These are phyloP conservation scores for Diplodia mutila DNA, from an alignment of 2,329 filamentous ascomycete genomes.

Conservation along the genomic window DNA sequence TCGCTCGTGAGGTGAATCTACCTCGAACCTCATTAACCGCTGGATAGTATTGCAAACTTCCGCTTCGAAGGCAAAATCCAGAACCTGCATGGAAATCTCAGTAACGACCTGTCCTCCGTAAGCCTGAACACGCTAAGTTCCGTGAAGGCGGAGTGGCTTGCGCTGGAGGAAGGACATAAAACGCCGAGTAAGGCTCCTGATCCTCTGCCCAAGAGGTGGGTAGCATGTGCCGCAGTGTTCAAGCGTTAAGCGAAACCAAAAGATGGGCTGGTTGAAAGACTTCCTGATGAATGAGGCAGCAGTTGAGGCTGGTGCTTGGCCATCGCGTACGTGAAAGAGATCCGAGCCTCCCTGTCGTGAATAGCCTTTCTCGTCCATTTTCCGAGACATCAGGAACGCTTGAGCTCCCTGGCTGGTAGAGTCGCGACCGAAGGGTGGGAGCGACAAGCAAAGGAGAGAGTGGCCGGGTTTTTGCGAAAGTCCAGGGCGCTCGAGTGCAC, in stretches of 20 bases:
- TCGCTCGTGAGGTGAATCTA: constrained; percentile 49
- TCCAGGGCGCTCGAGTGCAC: constrained; percentile 5
- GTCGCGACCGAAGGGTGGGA: constrained; percentile 13
- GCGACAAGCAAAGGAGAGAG: neutral
- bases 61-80: constrained; percentile 38
- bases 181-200: neutral
- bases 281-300: neutral
- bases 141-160: neutral
- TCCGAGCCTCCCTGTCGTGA: neutral
- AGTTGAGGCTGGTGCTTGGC: neutral
- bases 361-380: constrained; percentile 10
- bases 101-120: neutral
- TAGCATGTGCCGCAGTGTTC: neutral
- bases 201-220: too few species aligned
- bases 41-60: constrained; percentile 54
- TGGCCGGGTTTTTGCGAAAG: too few species aligned
- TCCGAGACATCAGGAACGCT: constrained; percentile 26
- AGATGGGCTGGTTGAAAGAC: neutral
- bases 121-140: neutral
- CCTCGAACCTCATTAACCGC: constrained; percentile 55
- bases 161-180: neutral
- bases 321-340: neutral
- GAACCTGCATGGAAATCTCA: neutral
- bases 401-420: constrained; percentile 6
- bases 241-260: neutral